Percentiles rank a stretch among this genome's conserved stretches.
Conservation (phyloP, 495 filamentous ascomycete species). For the Penicillium ucsense region DNA sequence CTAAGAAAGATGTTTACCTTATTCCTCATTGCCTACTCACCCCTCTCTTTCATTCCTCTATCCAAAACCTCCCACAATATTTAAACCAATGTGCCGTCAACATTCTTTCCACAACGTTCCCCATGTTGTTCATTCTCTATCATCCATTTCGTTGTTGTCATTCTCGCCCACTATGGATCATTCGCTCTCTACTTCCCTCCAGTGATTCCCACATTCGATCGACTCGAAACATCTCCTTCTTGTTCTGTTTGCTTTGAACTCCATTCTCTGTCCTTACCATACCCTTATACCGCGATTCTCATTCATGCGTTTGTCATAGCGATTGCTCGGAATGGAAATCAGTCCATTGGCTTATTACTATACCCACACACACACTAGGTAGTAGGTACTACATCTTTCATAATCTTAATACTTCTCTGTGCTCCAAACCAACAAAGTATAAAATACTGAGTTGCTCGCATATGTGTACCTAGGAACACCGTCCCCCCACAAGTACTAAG, state of each 20-base stretch:
- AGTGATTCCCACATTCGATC: slow-evolving; percentile 5
- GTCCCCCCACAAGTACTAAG: no score
- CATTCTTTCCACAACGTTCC: not conserved
- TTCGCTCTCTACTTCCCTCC: not conserved
- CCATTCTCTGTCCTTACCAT: slow-evolving; percentile 7
- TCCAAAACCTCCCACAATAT: not conserved
- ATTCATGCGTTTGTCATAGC: not conserved
- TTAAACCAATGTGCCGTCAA: not conserved
- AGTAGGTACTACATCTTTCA: no score
- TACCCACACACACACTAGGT: no score
- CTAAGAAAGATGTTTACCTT: slow-evolving; percentile 9
- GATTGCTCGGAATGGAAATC: no score
- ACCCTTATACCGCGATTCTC: slow-evolving; percentile 21
- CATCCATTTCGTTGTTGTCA: not conserved
- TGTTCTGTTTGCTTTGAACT: slow-evolving; percentile 1
- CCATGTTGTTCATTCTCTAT: not conserved
- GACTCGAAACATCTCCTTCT: slow-evolving; percentile 1
- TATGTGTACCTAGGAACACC: no score
- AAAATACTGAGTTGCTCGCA: no score
- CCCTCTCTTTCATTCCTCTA: slow-evolving; percentile 2
- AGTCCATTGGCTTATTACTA: no score
- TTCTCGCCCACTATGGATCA: not conserved
- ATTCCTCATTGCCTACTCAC: not conserved
- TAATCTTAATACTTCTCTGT: slow-evolving; percentile 10
- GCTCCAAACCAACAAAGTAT: no score